Conservation (phyloP, 768 basidiomycete genomes). For the Clathrus columnatus region DNA sequence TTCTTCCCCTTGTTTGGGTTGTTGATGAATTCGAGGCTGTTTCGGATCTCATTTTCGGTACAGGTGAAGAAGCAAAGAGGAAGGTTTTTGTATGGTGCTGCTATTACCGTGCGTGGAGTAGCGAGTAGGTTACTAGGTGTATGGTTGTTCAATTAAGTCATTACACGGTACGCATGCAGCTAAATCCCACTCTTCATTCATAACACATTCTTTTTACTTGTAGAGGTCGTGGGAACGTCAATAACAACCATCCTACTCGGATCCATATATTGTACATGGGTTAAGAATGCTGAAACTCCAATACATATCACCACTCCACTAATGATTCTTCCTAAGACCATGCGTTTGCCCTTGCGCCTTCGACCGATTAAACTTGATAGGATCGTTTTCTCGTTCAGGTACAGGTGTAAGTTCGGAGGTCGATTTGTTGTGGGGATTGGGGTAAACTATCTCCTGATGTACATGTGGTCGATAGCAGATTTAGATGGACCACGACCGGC, state of each 20-base stretch:
- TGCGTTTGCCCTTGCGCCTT: no score
- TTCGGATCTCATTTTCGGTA: constrained; percentile 47
- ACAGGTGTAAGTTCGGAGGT: neutral
- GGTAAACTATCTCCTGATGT: no score
- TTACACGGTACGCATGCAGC: constrained; percentile 69
- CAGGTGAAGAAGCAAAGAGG: constrained; percentile 36
- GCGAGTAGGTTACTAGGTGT: constrained; percentile 79
- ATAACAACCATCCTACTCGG: neutral
- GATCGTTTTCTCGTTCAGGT: neutral
- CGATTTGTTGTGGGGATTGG: no score
- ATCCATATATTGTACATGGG: neutral
- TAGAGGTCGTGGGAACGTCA: neutral
- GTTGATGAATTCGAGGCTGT: constrained; percentile 68
- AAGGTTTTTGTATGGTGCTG: constrained; percentile 72
- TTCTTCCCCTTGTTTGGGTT: constrained; percentile 66
- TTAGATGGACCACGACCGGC: constrained; percentile 43
- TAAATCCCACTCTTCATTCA: no score
- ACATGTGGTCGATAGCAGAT: no score
- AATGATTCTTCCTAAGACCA: no score
- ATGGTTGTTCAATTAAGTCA: constrained; percentile 72
- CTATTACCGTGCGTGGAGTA: constrained; percentile 85
- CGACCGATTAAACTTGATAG: no score
- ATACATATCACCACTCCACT: neutral
- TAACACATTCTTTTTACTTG: no score
- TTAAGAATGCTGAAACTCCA: neutral